phyloP scores from a whole-genome alignment of 768 basidiomycete genomes.

The Suillus variegatus region DNA sequence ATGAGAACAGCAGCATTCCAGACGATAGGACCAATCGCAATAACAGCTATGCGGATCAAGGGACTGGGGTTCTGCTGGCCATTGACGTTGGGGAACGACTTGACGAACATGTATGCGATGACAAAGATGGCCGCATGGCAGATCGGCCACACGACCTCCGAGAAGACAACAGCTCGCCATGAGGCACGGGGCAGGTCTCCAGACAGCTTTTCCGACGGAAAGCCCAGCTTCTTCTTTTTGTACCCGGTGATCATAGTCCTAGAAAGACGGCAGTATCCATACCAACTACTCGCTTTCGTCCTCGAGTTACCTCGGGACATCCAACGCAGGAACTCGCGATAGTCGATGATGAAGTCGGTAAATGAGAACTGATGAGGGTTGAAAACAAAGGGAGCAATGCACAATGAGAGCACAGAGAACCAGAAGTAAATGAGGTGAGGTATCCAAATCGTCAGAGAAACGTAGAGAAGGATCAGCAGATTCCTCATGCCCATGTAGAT shows the following conservation, averaged over 20 bases:
- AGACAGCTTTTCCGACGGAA: constrained; percentile 96
- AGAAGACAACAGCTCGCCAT: constrained; percentile 81
- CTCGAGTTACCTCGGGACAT: constrained; percentile 99
- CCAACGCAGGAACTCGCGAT: constrained; percentile 97
- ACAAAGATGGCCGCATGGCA: constrained; percentile 75
- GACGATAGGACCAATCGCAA: constrained; percentile 90
- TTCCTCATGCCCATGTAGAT: constrained; percentile 99
- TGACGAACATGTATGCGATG: constrained; percentile 89
- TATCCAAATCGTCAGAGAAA: constrained; percentile 90
- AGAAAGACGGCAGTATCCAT: constrained; percentile 97
- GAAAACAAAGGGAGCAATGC: constrained; percentile 97
- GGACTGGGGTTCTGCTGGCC: constrained; percentile 77
- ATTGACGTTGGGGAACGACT: constrained; percentile 74
- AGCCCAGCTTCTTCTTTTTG: constrained; percentile 98
- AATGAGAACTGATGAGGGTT: constrained; percentile 99
- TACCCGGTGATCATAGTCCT: constrained; percentile 98
- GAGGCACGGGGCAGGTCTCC: constrained; percentile 90
- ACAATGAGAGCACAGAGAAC: constrained; percentile 93
- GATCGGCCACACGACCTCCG: constrained; percentile 83
- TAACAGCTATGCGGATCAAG: constrained; percentile 84
- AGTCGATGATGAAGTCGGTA: constrained; percentile 97
- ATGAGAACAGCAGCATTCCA: constrained; percentile 93
- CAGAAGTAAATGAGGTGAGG: constrained; percentile 98
- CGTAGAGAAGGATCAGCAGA: constrained; percentile 85
- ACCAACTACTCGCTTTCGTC: constrained; percentile 97